Evolutionary conservation across 2,329 filamentous ascomycete species (phyloP), one percentile per base, ranked within the genome.

Genomic region (Neofusicoccum cordaticola): DNA sequence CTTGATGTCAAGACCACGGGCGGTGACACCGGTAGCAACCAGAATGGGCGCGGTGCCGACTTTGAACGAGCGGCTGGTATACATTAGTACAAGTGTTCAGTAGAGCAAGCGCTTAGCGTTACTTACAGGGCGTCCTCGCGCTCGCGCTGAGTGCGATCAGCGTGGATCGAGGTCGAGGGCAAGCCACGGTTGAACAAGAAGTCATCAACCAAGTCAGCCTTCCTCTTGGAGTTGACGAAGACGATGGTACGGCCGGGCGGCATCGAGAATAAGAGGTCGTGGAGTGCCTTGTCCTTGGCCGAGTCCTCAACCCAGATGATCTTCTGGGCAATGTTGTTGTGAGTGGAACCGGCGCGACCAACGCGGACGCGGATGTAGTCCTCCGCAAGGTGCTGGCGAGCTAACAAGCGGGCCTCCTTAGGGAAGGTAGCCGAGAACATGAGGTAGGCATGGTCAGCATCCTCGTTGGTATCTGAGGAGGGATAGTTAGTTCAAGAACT

Each of bases 371-470:
- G 91, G 58, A 96, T 83, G 71, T 92, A 88, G 47, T 91, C 87
- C 11, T 86, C 82, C 0, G 89, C 83, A 65, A 99, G 86, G 72
- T 93, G 91, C 34, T 90, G 83, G 65, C 86, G 88, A 11, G 93
- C 94, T 13, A 98, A 80, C 27, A 89, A 83, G 35, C 93, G 91
- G 68, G 91, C 87, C 0, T 81, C 81, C 79, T 90, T 93, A 45
- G 93, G 92, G 77, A 99, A 98, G 0, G 95, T 98, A 0, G 95
- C 95, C 0, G 93, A 97, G 76, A 98, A 98, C 81, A 99, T 90
- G 78, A 96, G 84, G 75, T 86, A 88, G 7, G 82, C 81, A 69
- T 89, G 86, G 65, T 90, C 87, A 6, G 82, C 85, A 71, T 90
- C 92, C 64, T 90, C 87, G 67, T 97, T 96, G 80, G 77, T 87